Base-by-base conservation (phyloP, 2,329 filamentous ascomycete species). In the Leptographium galeiforme region DNA sequence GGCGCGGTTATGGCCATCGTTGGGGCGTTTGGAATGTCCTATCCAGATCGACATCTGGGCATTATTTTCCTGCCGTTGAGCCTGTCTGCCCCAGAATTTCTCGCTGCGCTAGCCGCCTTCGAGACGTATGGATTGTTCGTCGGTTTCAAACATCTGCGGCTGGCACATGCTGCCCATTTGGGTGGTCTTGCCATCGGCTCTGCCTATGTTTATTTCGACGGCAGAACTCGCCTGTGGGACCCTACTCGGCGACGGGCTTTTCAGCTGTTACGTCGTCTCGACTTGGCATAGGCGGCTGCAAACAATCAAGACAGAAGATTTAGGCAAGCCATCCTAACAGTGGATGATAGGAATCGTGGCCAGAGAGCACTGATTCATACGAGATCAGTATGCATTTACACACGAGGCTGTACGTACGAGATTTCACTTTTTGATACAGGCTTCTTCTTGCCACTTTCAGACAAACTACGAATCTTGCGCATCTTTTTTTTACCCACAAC, bases 1-100 rank as follows among this genome's bases (percentile, higher is more conserved):
- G 62, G 62, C 2, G 61, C 60, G 18, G 53, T 62, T 41, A 59
- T 61, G 53, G 61, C 59, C 8, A 39, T 61, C 6, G 56, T 63
- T 2, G 58, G 60, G 40, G 61, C 58, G 1, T 63, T 56, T 46
- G 58, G 56, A 4, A 55, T 54, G 53, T 44, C 58, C 6, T 57
- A 56, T 34, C 60, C 61, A 1, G 48, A 61, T 13, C 38, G 43
- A 7, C 36, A 50, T 3, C 48, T 63, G 16, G 57, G 59, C 25
- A 50, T 63, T 6, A 47, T 61, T 1, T 50, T 61, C 2, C 19
- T 63, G 0, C 61, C 61, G 0, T 45, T 32, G 14, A 56, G 55
- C 18, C 55, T 62, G 34, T 55, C 58, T 6, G 61, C 61, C 0
- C 56, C 52, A 33, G 45, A 59, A n/a, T 54, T 62, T 12, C 33